phyloP scores from a whole-genome alignment of 805 yeast species.

The Ogataea polymorpha region DNA sequence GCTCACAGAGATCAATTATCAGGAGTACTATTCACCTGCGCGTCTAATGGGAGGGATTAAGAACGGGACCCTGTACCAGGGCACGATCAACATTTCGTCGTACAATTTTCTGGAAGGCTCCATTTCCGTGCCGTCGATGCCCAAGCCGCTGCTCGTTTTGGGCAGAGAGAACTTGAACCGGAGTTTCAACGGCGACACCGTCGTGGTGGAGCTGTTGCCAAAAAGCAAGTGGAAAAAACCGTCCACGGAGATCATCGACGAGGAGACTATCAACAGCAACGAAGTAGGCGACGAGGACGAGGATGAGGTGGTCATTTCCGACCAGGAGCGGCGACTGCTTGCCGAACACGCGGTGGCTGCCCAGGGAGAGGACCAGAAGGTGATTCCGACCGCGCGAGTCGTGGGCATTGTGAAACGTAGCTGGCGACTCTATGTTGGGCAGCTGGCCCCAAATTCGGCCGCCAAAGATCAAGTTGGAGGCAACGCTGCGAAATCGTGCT shows the following conservation, averaged over 20 bases:
- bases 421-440: conserved; percentile 97
- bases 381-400: conserved; percentile 91
- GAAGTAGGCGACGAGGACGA: conserved; percentile 58
- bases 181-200: conserved; percentile 88
- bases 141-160: conserved; percentile 74
- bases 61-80: conserved; percentile 85
- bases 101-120: conserved; percentile 89
- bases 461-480: conserved; percentile 47
- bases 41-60: conserved; percentile 88
- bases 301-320: conserved; percentile 48
- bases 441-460: conserved; percentile 75
- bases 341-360: conserved; percentile 74
- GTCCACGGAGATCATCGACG: conserved; percentile 74
- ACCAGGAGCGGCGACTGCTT: conserved; percentile 66
- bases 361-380: conserved; percentile 41
- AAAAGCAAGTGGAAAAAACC: conserved; percentile 86
- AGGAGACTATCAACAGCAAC: conserved; percentile 56
- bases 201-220: conserved; percentile 86
- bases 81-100: conserved; percentile 72
- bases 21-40: conserved; percentile 75
- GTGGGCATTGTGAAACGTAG: conserved; percentile 87
- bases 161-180: conserved; percentile 88
- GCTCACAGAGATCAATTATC: conserved; percentile 54
- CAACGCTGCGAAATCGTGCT: conserved; percentile 71
- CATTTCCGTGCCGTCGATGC: conserved; percentile 65